Evolutionary conservation across 306 rosid genomes (phyloP).

Genomic region (Gleditsia sinensis): DNA sequence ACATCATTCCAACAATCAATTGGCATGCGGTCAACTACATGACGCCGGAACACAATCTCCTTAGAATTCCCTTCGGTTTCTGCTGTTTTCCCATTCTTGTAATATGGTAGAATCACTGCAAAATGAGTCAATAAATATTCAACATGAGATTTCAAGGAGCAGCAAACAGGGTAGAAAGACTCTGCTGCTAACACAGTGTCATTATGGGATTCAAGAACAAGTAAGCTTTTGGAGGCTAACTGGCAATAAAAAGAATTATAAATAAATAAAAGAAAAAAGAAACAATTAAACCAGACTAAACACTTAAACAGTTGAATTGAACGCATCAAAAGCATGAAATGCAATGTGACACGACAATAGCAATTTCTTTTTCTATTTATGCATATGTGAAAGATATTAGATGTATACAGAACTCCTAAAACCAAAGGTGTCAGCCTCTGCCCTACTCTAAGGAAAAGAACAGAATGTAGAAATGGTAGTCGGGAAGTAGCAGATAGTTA

Average conservation of each 20-base stretch:
- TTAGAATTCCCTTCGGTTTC: conserved; percentile 53
- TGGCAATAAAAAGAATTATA: background rate
- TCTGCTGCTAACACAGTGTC: conserved; percentile 14
- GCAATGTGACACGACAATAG: background rate
- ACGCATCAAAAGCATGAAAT: background rate
- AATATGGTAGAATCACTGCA: conserved; percentile 91
- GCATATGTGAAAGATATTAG: background rate
- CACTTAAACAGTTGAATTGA: background rate
- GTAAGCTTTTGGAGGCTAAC: background rate
- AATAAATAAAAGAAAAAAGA: background rate
- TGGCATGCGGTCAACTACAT: conserved; percentile 83
- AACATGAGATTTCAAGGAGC: conserved; percentile 19
- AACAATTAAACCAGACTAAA: conserved; percentile 3
- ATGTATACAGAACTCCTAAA: background rate
- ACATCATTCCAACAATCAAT: conserved; percentile 96
- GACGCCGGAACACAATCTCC: conserved; percentile 85
- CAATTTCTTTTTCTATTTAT: background rate
- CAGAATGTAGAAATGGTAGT: conserved; percentile 4
- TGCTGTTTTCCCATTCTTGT: conserved; percentile 54
- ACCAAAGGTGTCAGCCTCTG: background rate
- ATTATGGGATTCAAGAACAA: conserved; percentile 1
- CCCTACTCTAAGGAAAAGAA: conserved; percentile 2
- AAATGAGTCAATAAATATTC: conserved; percentile 27
- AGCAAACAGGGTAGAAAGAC: background rate
- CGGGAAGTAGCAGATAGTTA: background rate